Evolutionary conservation across 495 filamentous ascomycete genomes (phyloP).

Genomic region (Penicillium goetzii): DNA sequence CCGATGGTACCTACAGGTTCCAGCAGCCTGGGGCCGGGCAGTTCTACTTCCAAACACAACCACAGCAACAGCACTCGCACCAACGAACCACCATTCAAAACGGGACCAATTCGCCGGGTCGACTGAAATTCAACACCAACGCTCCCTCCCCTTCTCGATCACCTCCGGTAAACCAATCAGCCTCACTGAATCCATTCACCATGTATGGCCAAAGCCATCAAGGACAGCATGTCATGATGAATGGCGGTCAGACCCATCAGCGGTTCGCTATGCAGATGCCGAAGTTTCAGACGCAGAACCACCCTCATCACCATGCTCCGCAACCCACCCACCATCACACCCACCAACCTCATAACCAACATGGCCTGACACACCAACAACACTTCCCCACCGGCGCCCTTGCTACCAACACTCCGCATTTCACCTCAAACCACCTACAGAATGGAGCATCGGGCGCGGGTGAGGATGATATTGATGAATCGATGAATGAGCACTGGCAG

Average conservation of each 20-base stretch:
- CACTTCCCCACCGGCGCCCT: slow-evolving; percentile 76
- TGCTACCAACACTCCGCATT: slow-evolving; percentile 73
- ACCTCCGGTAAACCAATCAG: slow-evolving; percentile 64
- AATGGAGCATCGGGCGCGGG: slow-evolving; percentile 69
- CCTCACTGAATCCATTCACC: slow-evolving; percentile 65
- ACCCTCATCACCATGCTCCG: slow-evolving; percentile 73
- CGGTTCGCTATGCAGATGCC: slow-evolving; percentile 67
- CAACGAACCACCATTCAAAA: slow-evolving; percentile 58
- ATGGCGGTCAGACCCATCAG: slow-evolving; percentile 63
- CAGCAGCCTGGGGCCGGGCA: slow-evolving; percentile 70
- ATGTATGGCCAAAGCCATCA: slow-evolving; percentile 87
- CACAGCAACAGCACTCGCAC: slow-evolving; percentile 53
- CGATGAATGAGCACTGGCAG: slow-evolving; percentile 83
- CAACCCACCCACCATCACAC: slow-evolving; percentile 70
- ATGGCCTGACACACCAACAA: slow-evolving; percentile 75
- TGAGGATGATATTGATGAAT: slow-evolving; percentile 60
- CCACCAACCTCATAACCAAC: slow-evolving; percentile 72
- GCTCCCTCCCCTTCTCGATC: slow-evolving; percentile 74
- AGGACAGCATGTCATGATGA: slow-evolving; percentile 80
- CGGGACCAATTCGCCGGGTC: slow-evolving; percentile 56
- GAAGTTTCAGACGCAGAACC: slow-evolving; percentile 70
- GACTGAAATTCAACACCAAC: slow-evolving; percentile 58
- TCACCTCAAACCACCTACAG: slow-evolving; percentile 70
- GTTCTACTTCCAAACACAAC: slow-evolving; percentile 61
- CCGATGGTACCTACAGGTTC: slow-evolving; percentile 81